Percentiles rank a stretch among this genome's conserved stretches.
These are phyloP conservation scores for Cytospora piceicola DNA, from an alignment of 2,329 filamentous ascomycete genomes.

Conservation along the genomic window DNA sequence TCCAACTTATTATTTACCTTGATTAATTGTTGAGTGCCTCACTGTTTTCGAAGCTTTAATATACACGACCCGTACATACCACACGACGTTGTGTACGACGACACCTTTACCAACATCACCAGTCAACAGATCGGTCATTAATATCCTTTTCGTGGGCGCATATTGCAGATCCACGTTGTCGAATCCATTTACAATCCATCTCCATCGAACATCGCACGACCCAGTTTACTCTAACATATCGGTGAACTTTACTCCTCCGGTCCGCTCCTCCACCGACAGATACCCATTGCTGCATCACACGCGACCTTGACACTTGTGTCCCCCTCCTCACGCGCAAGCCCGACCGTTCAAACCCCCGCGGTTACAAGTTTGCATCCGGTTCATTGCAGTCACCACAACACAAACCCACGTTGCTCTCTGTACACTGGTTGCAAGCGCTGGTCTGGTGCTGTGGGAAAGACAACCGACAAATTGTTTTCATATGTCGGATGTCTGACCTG, in stretches of 20 bases:
- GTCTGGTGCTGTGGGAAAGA: neutral
- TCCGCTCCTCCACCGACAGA: constrained; percentile 15
- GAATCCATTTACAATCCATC: constrained; percentile 16
- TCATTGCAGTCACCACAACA: neutral
- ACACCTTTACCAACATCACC: neutral
- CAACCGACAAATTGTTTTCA: neutral
- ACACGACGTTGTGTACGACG: neutral
- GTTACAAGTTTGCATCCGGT: neutral
- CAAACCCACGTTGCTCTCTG: constrained; percentile 3
- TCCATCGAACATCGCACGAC: constrained; percentile 19
- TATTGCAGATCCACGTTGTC: constrained; percentile 20
- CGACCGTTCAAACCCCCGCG: neutral
- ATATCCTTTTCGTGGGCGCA: neutral
- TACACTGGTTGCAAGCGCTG: constrained; percentile 8
- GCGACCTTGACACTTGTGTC: constrained; percentile 6
- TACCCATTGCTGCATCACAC: neutral
- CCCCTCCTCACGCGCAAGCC: neutral
- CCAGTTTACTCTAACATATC: constrained; percentile 16
- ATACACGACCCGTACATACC: neutral
- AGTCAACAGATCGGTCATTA: neutral
- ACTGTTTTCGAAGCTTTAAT: neutral
- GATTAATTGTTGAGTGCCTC: neutral
- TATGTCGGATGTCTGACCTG: constrained; percentile 19
- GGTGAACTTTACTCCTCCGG: constrained; percentile 5
- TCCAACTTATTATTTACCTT: neutral